A percentile compares a stretch with the other conserved stretches of the same genome.
Conservation (phyloP, 352 stramenopile species). For the Globisporangium solare region DNA sequence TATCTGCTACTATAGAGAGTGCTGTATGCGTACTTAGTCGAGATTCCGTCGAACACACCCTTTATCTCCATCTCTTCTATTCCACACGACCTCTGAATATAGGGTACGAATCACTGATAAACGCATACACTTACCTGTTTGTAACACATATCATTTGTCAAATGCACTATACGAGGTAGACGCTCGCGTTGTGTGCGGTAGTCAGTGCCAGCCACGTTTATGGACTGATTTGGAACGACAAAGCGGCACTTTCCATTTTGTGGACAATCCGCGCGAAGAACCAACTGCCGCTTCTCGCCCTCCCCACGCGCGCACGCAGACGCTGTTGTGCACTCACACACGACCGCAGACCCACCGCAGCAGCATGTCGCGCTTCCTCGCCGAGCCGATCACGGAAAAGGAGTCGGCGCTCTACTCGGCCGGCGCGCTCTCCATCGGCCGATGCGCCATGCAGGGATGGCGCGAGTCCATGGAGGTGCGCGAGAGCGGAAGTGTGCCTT, state of each 20-base stretch:
- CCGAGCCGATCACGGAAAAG: constrained; percentile 78
- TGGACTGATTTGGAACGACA: constrained; percentile 2
- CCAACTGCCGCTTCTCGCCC: not conserved
- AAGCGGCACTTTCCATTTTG: not conserved
- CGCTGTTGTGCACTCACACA: not conserved
- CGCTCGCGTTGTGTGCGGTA: not conserved
- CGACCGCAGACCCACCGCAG: not conserved
- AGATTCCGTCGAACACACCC: too few relatives aligned
- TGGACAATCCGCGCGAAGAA: not conserved
- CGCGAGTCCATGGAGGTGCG: constrained; percentile 79
- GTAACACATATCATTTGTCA: too few relatives aligned
- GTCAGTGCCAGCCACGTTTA: not conserved
- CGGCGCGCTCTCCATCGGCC: constrained; percentile 55
- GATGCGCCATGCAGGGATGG: constrained; percentile 80
- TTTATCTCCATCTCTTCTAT: too few relatives aligned
- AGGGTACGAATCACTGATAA: too few relatives aligned
- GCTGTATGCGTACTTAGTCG: too few relatives aligned
- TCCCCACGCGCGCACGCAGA: not conserved
- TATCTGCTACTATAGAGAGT: not conserved
- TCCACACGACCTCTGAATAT: too few relatives aligned
- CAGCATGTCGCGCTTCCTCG: constrained; percentile 80
- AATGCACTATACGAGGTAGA: not conserved
- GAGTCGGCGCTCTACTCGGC: constrained; percentile 38
- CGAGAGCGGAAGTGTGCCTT: not conserved
- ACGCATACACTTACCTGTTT: too few relatives aligned